Evolutionary conservation across 768 basidiomycete species (phyloP).

Genomic region (Suillus subaureus): DNA sequence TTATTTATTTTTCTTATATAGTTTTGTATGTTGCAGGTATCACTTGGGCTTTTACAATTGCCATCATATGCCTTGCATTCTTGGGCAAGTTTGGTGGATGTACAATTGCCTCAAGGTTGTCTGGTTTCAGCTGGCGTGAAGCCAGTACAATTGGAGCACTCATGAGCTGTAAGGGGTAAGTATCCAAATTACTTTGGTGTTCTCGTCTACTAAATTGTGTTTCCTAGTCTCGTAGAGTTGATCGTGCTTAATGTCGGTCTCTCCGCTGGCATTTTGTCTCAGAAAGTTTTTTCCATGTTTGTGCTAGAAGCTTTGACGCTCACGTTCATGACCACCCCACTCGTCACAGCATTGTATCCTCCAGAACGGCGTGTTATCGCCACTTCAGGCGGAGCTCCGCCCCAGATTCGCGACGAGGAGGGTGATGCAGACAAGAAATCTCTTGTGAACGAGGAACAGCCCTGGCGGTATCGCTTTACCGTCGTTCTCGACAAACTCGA

Average conservation of each 20-base stretch:
- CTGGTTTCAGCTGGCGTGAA: constrained; percentile 82
- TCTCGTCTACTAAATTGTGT: constrained; percentile 5
- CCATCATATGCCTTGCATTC: constrained; percentile 80
- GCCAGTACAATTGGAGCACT: constrained; percentile 82
- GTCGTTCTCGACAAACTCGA: constrained; percentile 91
- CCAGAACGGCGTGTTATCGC: constrained; percentile 54
- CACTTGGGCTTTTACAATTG: constrained; percentile 88
- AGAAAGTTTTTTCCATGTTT: constrained; percentile 91
- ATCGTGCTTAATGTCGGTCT: constrained; percentile 97
- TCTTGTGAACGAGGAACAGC: constrained; percentile 18
- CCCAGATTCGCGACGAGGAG: constrained; percentile 35
- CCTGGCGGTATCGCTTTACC: constrained; percentile 65
- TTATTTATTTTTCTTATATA: neutral
- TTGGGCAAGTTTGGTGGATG: constrained; percentile 90
- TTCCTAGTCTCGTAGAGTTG: constrained; percentile 76
- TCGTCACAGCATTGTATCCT: constrained; percentile 69
- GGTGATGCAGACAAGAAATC: constrained; percentile 16
- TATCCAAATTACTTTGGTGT: neutral
- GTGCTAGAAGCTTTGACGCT: constrained; percentile 82
- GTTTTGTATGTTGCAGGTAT: constrained; percentile 44
- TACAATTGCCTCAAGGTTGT: constrained; percentile 60
- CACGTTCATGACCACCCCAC: constrained; percentile 86
- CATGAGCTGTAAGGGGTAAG: constrained; percentile 94
- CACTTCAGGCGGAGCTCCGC: constrained; percentile 34
- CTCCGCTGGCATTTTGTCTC: constrained; percentile 73